phyloP scores from a whole-genome alignment of 768 basidiomycete genomes.

The Rhizopogon roseolus region DNA sequence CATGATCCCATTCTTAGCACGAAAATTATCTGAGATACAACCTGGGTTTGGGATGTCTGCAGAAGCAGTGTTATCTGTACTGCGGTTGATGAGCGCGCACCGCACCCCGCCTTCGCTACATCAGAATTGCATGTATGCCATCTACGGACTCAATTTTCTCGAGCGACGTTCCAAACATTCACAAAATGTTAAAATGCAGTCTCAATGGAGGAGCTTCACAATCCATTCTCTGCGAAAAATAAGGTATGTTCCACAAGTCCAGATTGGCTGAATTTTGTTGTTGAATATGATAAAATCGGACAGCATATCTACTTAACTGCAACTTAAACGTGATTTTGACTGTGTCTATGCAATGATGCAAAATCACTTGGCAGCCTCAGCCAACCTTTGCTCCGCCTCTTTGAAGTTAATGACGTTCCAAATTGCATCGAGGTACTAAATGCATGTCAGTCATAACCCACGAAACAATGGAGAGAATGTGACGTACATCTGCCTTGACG shows the following conservation, averaged over 20 bases:
- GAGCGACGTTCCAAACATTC: neutral
- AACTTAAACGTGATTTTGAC: neutral
- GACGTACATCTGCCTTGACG: conserved; percentile 87
- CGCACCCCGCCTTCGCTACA: too few species aligned
- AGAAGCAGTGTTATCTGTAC: too few species aligned
- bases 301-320: neutral
- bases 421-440: conserved; percentile 87
- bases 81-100: too few species aligned
- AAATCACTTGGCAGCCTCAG: conserved; percentile 31
- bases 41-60: too few species aligned
- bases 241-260: neutral
- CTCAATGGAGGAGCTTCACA: neutral
- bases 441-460: conserved; percentile 1
- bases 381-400: conserved; percentile 69
- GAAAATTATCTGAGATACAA: neutral
- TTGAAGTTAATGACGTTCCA: conserved; percentile 97
- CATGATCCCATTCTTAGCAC: neutral
- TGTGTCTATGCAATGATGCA: neutral
- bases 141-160: too few species aligned
- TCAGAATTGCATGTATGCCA: too few species aligned
- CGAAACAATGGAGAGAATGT: neutral
- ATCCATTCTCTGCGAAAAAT: neutral
- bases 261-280: neutral
- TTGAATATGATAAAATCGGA: neutral
- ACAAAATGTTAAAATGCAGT: neutral